Percentiles rank a stretch among this genome's conserved stretches.
Conservation (phyloP, 78 protist species). For the Parvularia atlantis region DNA sequence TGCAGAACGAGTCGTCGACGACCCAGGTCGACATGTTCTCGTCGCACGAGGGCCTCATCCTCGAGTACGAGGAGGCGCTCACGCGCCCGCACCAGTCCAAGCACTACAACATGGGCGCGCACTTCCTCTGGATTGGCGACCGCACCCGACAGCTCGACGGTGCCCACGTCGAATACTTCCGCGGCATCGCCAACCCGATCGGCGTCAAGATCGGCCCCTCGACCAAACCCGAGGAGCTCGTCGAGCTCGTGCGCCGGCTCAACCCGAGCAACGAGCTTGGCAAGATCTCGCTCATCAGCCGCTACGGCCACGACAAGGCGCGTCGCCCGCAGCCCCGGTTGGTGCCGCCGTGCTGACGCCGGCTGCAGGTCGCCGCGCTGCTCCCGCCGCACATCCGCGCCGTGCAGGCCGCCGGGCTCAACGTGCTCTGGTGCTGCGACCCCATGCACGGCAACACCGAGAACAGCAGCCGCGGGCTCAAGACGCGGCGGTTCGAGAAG, state of each 20-base stretch:
- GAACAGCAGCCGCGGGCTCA: not conserved
- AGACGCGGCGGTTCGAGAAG: slow-evolving; percentile 25
- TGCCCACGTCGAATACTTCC: slow-evolving; percentile 56
- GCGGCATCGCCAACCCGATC: slow-evolving; percentile 57
- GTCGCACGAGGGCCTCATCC: slow-evolving; percentile 53
- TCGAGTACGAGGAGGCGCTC: slow-evolving; percentile 43
- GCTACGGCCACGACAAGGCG: slow-evolving; percentile 28
- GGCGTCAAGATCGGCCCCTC: slow-evolving; percentile 51
- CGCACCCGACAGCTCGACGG: slow-evolving; percentile 42
- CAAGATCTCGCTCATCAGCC: slow-evolving; percentile 33
- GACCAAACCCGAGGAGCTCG: slow-evolving; percentile 30
- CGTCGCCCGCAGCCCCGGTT: too few species aligned
- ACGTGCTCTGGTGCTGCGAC: slow-evolving; percentile 30
- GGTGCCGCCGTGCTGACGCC: not conserved
- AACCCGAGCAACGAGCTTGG: slow-evolving; percentile 39
- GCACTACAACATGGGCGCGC: slow-evolving; percentile 46
- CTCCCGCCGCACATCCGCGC: slow-evolving; percentile 24
- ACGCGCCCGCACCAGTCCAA: not conserved
- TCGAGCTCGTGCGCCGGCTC: slow-evolving; percentile 15
- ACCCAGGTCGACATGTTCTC: slow-evolving; percentile 23
- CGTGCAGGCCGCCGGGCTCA: slow-evolving; percentile 10
- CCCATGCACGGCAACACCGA: slow-evolving; percentile 55
- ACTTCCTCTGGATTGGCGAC: slow-evolving; percentile 65
- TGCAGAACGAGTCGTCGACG: not conserved
- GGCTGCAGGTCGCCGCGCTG: not conserved